Evolutionary conservation across 139 green algal genomes (phyloP).

Genomic region (Diplosphaera chodatii): DNA sequence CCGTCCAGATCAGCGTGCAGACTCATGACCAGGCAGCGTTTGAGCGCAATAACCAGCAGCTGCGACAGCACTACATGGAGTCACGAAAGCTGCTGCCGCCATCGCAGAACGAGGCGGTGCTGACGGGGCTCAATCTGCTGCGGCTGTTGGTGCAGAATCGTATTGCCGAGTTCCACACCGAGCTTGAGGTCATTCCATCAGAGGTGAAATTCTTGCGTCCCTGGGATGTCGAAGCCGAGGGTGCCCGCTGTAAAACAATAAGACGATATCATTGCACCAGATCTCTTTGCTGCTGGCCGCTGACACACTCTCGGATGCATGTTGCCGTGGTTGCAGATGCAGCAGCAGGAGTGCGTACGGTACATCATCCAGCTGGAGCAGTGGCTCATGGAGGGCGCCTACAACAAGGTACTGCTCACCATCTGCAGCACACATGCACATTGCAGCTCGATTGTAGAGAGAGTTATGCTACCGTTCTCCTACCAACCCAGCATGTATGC

Average conservation of each 20-base stretch:
- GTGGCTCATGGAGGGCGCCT: conserved; percentile 94
- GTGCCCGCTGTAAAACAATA: no score
- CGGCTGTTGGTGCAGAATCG: conserved; percentile 90
- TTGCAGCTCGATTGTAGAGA: no score
- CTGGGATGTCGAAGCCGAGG: no score
- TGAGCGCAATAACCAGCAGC: conserved; percentile 84
- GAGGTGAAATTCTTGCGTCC: conserved; percentile 33
- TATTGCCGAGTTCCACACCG: conserved; percentile 96
- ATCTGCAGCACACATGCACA: no score
- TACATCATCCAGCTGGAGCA: conserved; percentile 85
- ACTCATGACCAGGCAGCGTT: conserved; percentile 75
- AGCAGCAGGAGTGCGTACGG: conserved; percentile 12
- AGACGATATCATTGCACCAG: no score
- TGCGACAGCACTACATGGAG: conserved; percentile 87
- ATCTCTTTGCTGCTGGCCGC: no score
- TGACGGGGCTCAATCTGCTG: conserved; percentile 85
- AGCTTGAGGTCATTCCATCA: conserved; percentile 80
- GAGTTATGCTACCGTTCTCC: no score
- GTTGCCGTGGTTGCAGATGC: no score
- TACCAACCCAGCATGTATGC: no score
- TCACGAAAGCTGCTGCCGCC: conserved; percentile 50
- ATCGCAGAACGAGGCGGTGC: conserved; percentile 55
- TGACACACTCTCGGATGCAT: no score
- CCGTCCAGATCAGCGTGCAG: conserved; percentile 72
- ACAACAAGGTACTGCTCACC: no score